phyloP scores from a whole-genome alignment of 2,329 filamentous ascomycete species.

The Exophiala mesophila region DNA sequence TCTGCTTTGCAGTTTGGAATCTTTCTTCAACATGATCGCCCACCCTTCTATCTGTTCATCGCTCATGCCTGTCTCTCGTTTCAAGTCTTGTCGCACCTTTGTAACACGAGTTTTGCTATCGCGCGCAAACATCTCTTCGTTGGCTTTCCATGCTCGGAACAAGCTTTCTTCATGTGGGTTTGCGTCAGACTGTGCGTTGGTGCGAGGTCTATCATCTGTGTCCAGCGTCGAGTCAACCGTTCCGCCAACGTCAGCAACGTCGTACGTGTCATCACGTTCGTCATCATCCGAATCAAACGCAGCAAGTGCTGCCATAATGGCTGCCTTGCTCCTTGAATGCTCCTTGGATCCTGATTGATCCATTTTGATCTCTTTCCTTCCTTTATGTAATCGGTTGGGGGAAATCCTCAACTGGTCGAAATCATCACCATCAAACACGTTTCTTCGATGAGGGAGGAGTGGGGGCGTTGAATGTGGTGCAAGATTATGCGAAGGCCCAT shows the following conservation, averaged over 20 bases:
- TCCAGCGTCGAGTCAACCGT: conserved; percentile 62
- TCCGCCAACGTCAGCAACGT: conserved; percentile 84
- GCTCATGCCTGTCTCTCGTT: conserved; percentile 76
- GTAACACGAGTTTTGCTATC: conserved; percentile 66
- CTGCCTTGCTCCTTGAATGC: conserved; percentile 68
- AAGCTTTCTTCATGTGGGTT: conserved; percentile 60
- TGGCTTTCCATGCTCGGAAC: conserved; percentile 65
- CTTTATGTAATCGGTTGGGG: conserved; percentile 68
- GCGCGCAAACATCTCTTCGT: conserved; percentile 63
- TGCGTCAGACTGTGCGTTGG: conserved; percentile 13
- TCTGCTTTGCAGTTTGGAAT: conserved; percentile 61
- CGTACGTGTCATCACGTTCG: conserved; percentile 95
- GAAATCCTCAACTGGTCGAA: conserved; percentile 67
- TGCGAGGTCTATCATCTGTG: conserved; percentile 16
- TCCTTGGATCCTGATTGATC: conserved; percentile 32
- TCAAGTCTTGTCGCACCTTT: conserved; percentile 58
- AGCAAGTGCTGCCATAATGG: conserved; percentile 81
- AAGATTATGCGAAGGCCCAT: conserved; percentile 39
- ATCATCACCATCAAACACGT: conserved; percentile 75
- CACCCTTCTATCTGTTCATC: conserved; percentile 94
- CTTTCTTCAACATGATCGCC: conserved; percentile 76
- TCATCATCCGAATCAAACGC: conserved; percentile 92
- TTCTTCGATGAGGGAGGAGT: conserved; percentile 55
- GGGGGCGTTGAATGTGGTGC: conserved; percentile 43
- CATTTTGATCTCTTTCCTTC: conserved; percentile 47